Base-by-base conservation (phyloP, 805 yeast genomes). In the Lipomyces kockii region DNA sequence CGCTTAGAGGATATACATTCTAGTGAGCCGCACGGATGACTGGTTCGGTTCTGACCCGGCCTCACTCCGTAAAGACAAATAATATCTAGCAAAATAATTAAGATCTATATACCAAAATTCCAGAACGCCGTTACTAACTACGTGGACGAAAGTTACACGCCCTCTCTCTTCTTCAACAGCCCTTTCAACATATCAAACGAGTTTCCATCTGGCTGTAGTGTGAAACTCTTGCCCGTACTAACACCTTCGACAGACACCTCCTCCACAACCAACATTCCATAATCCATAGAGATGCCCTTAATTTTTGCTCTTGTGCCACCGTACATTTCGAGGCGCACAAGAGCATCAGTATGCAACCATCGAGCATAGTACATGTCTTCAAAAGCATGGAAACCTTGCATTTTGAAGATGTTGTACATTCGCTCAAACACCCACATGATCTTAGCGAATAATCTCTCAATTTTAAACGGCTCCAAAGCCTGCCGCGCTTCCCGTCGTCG, bases 151-250 rank as follows among this genome's bases (percentile, higher is more conserved):
- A n/a, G 22, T n/a, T 43, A 43, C 22, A 43, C 25, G 49, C 49
- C 22, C 11, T 52, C n/a, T 74, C 87, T 89, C 67, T 81, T 87
- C 22, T 88, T 89, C 20, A 94, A 89, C 71, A 95, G 81, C 0
- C 98, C 98, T 72, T 85, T 89, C 80, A 95, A 90, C 83, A 95
- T 93, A 77, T 95, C 98, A 75, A 95, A 95, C 2, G 98, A 91
- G 76, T 95, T 95, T 0, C 99, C 99, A 78, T 95, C 99, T 0
- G 99, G 98, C 77, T 93, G 98, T 58, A 95, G 80, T 72, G 91
- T 89, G 71, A 84, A 87, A 3, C 74, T 80, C 54, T 80, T 83
- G 0, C 91, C 90, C 1, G 88, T 86, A 17, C 80, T 80, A 12
- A 72, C 75, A 27, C 83, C 83, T 14, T 78, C 74, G 4, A 78